phyloP scores from a whole-genome alignment of 1,284 basidiomycete genomes.

The Ceratobasidium theobromae region DNA sequence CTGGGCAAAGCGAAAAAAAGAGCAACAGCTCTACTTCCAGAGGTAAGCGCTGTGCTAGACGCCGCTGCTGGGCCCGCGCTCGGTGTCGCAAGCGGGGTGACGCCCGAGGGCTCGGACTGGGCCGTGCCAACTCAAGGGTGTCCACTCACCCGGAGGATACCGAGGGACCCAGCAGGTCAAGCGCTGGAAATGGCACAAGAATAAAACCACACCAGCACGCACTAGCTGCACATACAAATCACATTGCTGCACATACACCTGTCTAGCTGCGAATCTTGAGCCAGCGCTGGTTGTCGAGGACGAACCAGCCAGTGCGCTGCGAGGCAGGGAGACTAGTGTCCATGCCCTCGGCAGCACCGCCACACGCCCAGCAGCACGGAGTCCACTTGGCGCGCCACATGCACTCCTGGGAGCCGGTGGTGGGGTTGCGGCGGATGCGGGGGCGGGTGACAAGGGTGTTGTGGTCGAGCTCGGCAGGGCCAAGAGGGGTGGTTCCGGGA shows the following conservation, averaged over 20 bases:
- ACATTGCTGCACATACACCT: no score
- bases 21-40: no score
- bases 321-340: slow-evolving; percentile 25
- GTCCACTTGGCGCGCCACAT: slow-evolving; percentile 26
- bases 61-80: slow-evolving; percentile 17
- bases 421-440: slow-evolving; percentile 25
- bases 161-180: no score
- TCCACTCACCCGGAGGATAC: not conserved
- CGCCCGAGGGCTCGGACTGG: slow-evolving; percentile 5
- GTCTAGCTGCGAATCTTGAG: slow-evolving; percentile 22
- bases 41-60: no score
- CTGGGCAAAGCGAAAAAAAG: not conserved
- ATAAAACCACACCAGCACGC: not conserved
- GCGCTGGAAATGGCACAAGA: no score
- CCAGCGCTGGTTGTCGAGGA: slow-evolving; percentile 29
- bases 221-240: not conserved
- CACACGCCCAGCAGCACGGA: slow-evolving; percentile 29
- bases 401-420: slow-evolving; percentile 23
- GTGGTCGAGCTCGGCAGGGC: slow-evolving; percentile 28
- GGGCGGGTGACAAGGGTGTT: slow-evolving; percentile 17
- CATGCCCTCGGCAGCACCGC: slow-evolving; percentile 27
- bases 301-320: slow-evolving; percentile 30
- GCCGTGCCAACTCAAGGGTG: slow-evolving; percentile 8
- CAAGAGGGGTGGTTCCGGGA: slow-evolving; percentile 20
- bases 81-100: no score